phyloP scores from a whole-genome alignment of 2,329 filamentous ascomycete species.

The Venturia carpophila region DNA sequence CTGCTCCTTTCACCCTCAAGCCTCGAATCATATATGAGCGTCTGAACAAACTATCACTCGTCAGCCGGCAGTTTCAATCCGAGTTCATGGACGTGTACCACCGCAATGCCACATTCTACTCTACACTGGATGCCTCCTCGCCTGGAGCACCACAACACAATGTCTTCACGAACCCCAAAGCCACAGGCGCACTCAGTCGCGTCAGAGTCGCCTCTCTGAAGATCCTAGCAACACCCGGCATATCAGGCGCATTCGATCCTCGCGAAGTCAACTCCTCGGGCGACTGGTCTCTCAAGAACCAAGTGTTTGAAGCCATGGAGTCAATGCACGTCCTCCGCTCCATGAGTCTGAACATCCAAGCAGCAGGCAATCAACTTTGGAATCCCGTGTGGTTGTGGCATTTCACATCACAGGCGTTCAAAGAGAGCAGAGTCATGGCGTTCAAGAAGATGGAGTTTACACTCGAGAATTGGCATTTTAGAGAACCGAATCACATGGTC shows the following conservation, averaged over 20 bases:
- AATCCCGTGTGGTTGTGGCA: constrained; percentile 20
- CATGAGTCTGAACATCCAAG: constrained; percentile 14
- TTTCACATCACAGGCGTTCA: constrained; percentile 17
- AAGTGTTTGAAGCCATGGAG: constrained; percentile 12
- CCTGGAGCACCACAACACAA: not conserved
- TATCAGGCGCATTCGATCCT: constrained; percentile 18
- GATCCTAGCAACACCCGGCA: constrained; percentile 16
- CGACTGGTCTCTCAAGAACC: constrained; percentile 16
- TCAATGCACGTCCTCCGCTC: constrained; percentile 10
- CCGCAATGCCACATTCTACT: constrained; percentile 8
- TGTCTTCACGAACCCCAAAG: constrained; percentile 2
- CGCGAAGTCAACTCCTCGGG: not conserved
- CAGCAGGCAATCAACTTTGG: constrained; percentile 19
- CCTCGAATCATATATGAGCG: not conserved
- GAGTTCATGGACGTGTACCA: constrained; percentile 16
- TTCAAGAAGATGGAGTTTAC: constrained; percentile 18
- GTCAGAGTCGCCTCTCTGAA: constrained; percentile 1
- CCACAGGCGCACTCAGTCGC: not conserved
- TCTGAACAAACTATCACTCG: constrained; percentile 10
- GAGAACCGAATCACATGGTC: constrained; percentile 16
- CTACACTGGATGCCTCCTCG: constrained; percentile 15
- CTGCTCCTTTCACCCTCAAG: not conserved
- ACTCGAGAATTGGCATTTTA: constrained; percentile 13
- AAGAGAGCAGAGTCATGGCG: constrained; percentile 5
- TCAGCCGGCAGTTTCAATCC: constrained; percentile 7